Conservation (phyloP, 116 monocot genomes). For the Phalaenopsis hybrid region DNA sequence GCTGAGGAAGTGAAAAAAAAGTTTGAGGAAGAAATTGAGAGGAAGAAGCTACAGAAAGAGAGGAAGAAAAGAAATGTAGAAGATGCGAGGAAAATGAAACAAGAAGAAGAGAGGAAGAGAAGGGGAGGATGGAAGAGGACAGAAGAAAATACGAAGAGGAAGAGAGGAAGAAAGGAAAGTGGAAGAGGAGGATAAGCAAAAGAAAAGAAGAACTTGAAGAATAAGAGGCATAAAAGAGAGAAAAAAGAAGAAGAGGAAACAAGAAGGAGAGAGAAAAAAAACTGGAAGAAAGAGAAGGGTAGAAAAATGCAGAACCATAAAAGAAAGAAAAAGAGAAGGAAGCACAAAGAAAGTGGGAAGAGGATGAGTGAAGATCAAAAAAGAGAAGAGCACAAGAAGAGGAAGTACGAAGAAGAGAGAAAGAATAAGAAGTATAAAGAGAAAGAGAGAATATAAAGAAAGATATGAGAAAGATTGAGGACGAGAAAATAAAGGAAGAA, state of each 20-base stretch:
- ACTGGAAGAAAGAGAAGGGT: neutral
- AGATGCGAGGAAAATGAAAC: neutral
- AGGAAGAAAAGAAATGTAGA: neutral
- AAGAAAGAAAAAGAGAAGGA: neutral
- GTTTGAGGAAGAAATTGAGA: slow-evolving; percentile 15
- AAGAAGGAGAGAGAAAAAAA: neutral
- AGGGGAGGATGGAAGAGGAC: neutral
- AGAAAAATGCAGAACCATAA: neutral
- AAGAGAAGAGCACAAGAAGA: neutral
- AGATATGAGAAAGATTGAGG: neutral
- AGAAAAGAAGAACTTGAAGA: neutral
- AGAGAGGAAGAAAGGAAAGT: neutral
- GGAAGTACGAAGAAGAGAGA: slow-evolving; percentile 6
- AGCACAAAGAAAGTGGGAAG: slow-evolving; percentile 6
- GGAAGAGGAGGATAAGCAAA: neutral
- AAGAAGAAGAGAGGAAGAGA: slow-evolving; percentile 8
- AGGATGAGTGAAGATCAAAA: slow-evolving; percentile 13
- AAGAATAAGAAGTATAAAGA: slow-evolving; percentile 7
- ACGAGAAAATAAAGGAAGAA: neutral
- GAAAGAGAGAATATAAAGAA: neutral
- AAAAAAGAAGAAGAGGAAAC: neutral
- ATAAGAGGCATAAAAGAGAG: neutral
- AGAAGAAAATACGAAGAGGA: neutral
- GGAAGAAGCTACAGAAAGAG: neutral
- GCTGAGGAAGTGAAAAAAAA: slow-evolving; percentile 40